Conservation (phyloP, 805 yeast species). For the Starmerella sirachaensis region DNA sequence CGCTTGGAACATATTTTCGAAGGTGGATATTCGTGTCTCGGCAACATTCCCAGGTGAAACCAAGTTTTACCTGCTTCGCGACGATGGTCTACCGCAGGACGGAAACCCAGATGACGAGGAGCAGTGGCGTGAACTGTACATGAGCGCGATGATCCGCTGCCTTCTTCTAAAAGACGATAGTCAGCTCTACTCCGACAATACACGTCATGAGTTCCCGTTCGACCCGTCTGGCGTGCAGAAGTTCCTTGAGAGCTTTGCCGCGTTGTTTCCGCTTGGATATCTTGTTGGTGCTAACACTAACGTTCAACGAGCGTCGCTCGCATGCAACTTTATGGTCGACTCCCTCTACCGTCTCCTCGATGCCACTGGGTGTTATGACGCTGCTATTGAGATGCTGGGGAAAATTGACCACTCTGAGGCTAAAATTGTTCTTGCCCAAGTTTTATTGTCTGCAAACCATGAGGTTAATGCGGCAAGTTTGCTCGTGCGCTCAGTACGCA, state of each 20-base stretch:
- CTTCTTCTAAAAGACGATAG: conserved; percentile 71
- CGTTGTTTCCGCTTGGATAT: conserved; percentile 53
- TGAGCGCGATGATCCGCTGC: conserved; percentile 63
- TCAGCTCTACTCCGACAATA: conserved; percentile 64
- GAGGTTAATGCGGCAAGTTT: conserved; percentile 39
- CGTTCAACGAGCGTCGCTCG: conserved; percentile 52
- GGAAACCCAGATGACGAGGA: conserved; percentile 28
- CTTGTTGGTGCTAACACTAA: conserved; percentile 56
- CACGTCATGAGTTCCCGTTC: conserved; percentile 69
- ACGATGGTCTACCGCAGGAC: conserved; percentile 18
- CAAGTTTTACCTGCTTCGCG: conserved; percentile 29
- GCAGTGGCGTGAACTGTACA: conserved; percentile 39
- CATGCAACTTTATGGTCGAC: conserved; percentile 61
- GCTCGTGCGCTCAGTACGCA: conserved; percentile 33
- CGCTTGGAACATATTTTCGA: conserved; percentile 60
- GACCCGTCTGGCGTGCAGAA: conserved; percentile 37
- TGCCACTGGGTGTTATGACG: conserved; percentile 51
- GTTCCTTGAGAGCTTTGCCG: conserved; percentile 55
- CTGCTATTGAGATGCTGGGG: conserved; percentile 47
- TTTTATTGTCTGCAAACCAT: conserved; percentile 33
- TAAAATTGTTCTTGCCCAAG: conserved; percentile 33
- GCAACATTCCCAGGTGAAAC: conserved; percentile 42
- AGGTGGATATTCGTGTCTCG: conserved; percentile 61
- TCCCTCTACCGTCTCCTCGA: conserved; percentile 54
- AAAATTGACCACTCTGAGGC: conserved; percentile 52